Evolutionary conservation across 495 filamentous ascomycete species (phyloP).

Genomic region (Penicillium lividum): DNA sequence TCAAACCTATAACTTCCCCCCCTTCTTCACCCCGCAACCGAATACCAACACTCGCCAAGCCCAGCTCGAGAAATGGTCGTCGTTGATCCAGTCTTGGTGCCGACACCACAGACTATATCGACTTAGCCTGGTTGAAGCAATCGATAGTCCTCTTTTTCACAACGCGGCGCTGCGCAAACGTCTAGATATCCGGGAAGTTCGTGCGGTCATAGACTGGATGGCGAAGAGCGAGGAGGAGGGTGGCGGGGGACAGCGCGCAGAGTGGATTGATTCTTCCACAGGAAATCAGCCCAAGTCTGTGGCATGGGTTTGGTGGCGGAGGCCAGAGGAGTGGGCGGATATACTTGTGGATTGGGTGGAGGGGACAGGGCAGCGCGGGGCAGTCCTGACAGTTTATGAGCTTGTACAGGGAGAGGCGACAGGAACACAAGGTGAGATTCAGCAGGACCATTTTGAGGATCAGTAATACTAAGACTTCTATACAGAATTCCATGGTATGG

Average conservation of each 20-base stretch:
- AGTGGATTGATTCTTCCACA: constrained; percentile 57
- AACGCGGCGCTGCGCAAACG: constrained; percentile 55
- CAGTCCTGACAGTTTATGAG: constrained; percentile 77
- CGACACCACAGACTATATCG: constrained; percentile 70
- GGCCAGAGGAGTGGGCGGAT: constrained; percentile 74
- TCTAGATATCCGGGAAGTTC: constrained; percentile 61
- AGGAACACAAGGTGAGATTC: constrained; percentile 52
- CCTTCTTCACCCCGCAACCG: constrained; percentile 69
- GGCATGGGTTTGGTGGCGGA: constrained; percentile 70
- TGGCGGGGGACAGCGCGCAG: constrained; percentile 58
- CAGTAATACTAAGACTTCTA: constrained; percentile 17
- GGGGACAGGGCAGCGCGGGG: constrained; percentile 69
- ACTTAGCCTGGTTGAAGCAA: constrained; percentile 62
- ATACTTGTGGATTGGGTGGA: constrained; percentile 66
- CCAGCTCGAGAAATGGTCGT: constrained; percentile 81
- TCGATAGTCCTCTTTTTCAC: constrained; percentile 59
- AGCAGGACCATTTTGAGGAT: not conserved
- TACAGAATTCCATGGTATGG: constrained; percentile 86
- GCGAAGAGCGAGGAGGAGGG: constrained; percentile 59
- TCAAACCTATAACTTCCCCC: constrained; percentile 51
- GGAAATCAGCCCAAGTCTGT: constrained; percentile 33
- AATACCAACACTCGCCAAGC: constrained; percentile 71
- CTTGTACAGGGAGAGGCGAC: constrained; percentile 67
- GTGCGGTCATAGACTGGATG: constrained; percentile 75
- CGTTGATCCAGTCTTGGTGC: constrained; percentile 84